Evolutionary conservation across 495 filamentous ascomycete species (phyloP), one percentile per base, ranked within the genome.

Genomic region (Hypoxylon perforatum): DNA sequence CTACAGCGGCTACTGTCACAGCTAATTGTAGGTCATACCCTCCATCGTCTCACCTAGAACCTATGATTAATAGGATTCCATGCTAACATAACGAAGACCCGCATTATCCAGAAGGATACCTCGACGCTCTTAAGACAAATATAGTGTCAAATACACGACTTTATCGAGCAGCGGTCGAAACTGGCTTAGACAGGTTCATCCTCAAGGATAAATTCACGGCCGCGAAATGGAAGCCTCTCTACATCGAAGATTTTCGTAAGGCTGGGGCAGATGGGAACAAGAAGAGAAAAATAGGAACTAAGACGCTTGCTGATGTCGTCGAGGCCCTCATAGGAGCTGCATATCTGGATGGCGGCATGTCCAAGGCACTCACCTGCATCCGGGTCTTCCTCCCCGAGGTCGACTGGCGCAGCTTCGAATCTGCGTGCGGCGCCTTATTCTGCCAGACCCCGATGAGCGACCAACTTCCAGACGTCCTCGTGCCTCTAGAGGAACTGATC

Each of bases 301-400:
- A 99, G 70, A 86, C 88, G 1, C 84, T 97, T 11, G 95, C 95
- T 4, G 95, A 99, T 65, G 91, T 97, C 0, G 86, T 97, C 10
- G 95, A 99, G 73, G 86, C 81, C 0, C 80, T 97, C 0, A 90
- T 97, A 35, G 95, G 92, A 1, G 90, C 91, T 0, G 82, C 91
- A 1, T 96, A 84, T 67, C 50, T 92, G 6, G 86, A 91, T 48
- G 92, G 92, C 0, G 91, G 91, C 0, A 74, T 85, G 35, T 35
- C 81, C 8, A 89, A 87, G 57, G 92, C 91, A 0, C 76, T 90
- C 21, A 59, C 73, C 9, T 93, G 90, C 72, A 80, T 95, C 1
- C 76, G 83, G 38, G 74, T 84, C 23, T 91, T 94, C 74, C 69
- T 92, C 8, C 88, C 88, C 0, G 85, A 91, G 15, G 75, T 88